Percentiles rank a stretch among this genome's conserved stretches.
These are phyloP conservation scores for Camelina laxa DNA, from an alignment of 345 rosid genomes.

Conservation along the genomic window DNA sequence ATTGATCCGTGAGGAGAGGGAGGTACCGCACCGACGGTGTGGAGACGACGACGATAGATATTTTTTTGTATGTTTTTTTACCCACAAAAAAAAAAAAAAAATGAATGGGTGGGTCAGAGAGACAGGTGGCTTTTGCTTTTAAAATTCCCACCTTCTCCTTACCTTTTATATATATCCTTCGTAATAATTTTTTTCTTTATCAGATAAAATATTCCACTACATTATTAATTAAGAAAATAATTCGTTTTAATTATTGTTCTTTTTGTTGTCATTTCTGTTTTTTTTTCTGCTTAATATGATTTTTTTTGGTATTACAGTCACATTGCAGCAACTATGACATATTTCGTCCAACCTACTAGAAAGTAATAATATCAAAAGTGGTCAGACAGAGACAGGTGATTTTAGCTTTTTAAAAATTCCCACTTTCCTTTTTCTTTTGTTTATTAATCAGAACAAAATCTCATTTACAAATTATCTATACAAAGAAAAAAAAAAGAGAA, in stretches of 20 bases:
- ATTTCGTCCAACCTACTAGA: too few relatives aligned
- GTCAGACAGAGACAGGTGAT: too few relatives aligned
- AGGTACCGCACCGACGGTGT: constrained; percentile 34
- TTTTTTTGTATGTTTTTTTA: too few relatives aligned
- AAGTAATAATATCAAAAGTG: too few relatives aligned
- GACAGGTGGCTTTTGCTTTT: constrained; percentile 37
- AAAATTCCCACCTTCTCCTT: constrained; percentile 28
- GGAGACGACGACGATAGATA: constrained; percentile 37
- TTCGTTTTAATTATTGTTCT: neutral
- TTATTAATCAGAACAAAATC: too few relatives aligned
- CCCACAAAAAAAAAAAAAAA: neutral
- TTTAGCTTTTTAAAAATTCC: too few relatives aligned
- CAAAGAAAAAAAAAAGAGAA: too few relatives aligned
- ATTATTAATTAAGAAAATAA: neutral
- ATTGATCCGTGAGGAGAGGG: constrained; percentile 19
- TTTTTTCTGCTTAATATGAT: too few relatives aligned
- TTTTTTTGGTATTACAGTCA: too few relatives aligned
- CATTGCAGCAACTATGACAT: too few relatives aligned
- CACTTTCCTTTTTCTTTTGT: too few relatives aligned
- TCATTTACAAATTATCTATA: too few relatives aligned
- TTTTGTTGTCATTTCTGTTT: neutral
- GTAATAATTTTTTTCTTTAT: neutral
- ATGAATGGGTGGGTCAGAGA: constrained; percentile 32
- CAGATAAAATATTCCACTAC: neutral
- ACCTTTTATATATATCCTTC: neutral